Evolutionary conservation across 2,329 filamentous ascomycete species (phyloP), one percentile per base, ranked within the genome.

Genomic region (Aspergillus proliferans): DNA sequence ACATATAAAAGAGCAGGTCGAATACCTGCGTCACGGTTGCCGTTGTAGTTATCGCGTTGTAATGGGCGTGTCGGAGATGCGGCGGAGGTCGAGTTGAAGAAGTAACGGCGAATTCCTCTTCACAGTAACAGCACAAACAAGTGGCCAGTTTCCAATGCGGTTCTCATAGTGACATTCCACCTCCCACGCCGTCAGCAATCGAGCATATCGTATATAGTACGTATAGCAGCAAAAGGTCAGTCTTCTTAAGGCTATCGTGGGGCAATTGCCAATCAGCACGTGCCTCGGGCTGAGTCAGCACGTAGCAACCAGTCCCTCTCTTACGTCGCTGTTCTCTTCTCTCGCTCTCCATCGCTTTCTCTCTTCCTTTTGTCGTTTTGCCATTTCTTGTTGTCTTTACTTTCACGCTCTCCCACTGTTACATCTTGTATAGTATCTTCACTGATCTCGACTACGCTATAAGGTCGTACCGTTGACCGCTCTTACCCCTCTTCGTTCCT

Each of bases 1-100:
- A 74, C 71, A 74, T 74, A 58, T 59, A 66, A 60, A 50, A 46
- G 38, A 26, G 30, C 34, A 22, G 43, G 45, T 15, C 44, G 36
- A 38, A 19, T 40, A 43, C 26, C 47, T 45, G 43, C 41, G 36
- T 49, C 46, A 47, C 43, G 21, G 22, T 34, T 33, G 36, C 39
- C 49, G 19, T 26, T 28, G 34, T 30, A 22, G 9, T 30, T 30
- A 30, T 5, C 38, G 38, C 45, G 39, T 18, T 43, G 38, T 43
- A 47, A 45, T 45, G 26, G 44, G 50, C 52, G 54, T 49, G 53
- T 53, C 45, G 43, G 41, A 43, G 41, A 28, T 43, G 24, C 41
- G 41, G 14, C 12, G 38, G 15, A 36, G n/a, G 15, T 9, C 34
- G n/a, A 30, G 4, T 4, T 30, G 26, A 30, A 30, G 8, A 8